Base-by-base conservation (phyloP, 1,139 yeast species). In the Eremothecium sinecaudum region DNA sequence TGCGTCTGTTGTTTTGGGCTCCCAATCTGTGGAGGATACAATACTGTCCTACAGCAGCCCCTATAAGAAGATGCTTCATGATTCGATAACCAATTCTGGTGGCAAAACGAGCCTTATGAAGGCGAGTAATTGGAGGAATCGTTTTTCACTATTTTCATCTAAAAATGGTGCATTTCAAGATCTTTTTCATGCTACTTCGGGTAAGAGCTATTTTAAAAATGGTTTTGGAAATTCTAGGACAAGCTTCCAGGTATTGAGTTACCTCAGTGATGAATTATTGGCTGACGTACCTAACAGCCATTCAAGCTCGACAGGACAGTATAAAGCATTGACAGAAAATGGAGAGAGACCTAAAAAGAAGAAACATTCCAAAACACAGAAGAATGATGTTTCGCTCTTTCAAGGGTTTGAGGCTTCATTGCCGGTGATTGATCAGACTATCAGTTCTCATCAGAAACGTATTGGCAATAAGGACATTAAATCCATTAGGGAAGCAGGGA, bases 361-460 rank as follows among this genome's bases (percentile, higher is more conserved):
- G 21, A 30, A 12, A 37, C 28, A 13, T 11, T 17, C 11, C 11
- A 32, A 31, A 33, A 39, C 21, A 42, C 35, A 26, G 28, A 39
- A 27, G 31, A 37, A 23, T 25, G 49, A 40, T 18, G 45, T 39
- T 12, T 71, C 82, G 2, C 56, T 79, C 13, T 75, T 71, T 45
- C 83, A 79, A 51, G 86, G 84, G 0, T 79, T 77, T 48, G 68
- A 64, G 43, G 83, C 82, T 1, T 63, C 71, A 0, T 47, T 70
- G 28, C 75, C 74, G 1, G 67, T 67, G 22, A 55, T 66, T 16
- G 58, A 66, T 42, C 69, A 64, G 41, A 61, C 60, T 20, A 47
- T 48, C 24, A 47, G 42, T 35, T 31, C 40, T 19, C 50, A 46
- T 15, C 45, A 42, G 19, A 36, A 39, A 24, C 17, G 47, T 24